Base-by-base conservation (phyloP, 108 stramenopile species). In the Nitzschia sp. region DNA sequence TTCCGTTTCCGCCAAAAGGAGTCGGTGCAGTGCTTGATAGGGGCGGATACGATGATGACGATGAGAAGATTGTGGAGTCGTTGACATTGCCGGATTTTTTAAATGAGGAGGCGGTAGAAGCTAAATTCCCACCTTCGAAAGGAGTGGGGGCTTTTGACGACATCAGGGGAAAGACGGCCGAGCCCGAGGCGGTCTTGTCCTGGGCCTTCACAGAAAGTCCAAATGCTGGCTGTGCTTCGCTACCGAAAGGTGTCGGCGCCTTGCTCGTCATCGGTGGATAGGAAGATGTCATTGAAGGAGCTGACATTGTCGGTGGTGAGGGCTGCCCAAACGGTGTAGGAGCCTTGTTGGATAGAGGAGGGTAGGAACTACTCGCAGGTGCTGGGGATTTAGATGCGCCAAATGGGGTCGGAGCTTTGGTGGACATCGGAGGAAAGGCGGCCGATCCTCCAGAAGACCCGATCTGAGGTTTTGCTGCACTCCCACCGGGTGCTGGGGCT, bases 61-160 rank as follows among this genome's bases (percentile, higher is more conserved):
- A 1, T 4, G 58, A 60, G 41, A 27, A 61, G 11, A 85, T 28
- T 86, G 85, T 23, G 86, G 80, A 55, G 70, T 72, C 25, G 62
- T 53, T 45, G 87, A 80, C 82, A 83, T 85, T 19, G 84, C 85
- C 57, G 85, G 85, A 58, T 82, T 80, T n/a, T 25, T 66, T 79
- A 36, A 64, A 54, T 25, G 79, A 66, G 1, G 68, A 47, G 4
- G 30, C 0, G 27, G 28, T 1, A 0, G 61, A 30, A 0, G 19
- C 13, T 15, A 9, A 32, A 8, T 50, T 70, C 19, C 56, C 28
- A 47, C 55, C 72, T 30, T 53, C 53, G 32, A 72, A 74, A 6
- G 82, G 77, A 30, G 76, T 80, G 1, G 83, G 84, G 27, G 84
- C 81, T 45, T 72, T 73, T 2, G 64, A 56, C 4, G 81, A 76